phyloP scores from a whole-genome alignment of 352 stramenopile species.

The Globisporangium emineosum region DNA sequence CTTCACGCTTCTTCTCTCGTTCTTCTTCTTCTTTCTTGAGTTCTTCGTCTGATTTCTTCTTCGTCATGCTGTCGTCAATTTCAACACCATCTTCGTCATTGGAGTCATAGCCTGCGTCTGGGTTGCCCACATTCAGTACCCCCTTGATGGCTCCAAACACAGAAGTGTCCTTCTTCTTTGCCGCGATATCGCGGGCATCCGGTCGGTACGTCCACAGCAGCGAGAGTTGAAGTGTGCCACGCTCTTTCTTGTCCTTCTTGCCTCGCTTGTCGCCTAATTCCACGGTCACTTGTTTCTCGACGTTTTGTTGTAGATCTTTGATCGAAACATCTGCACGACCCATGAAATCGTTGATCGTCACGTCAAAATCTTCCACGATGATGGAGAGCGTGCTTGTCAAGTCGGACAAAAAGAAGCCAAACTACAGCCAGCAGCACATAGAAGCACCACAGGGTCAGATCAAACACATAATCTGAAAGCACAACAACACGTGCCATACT shows the following conservation, averaged over 20 bases:
- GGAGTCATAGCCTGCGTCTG: slow-evolving; percentile 73
- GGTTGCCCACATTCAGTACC: slow-evolving; percentile 42
- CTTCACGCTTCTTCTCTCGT: slow-evolving; percentile 65
- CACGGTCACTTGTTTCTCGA: slow-evolving; percentile 53
- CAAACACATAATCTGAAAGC: background rate
- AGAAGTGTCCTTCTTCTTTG: slow-evolving; percentile 70
- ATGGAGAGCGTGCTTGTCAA: slow-evolving; percentile 50
- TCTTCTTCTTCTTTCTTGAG: slow-evolving; percentile 71
- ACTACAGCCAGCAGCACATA: slow-evolving; percentile 20
- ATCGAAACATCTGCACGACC: slow-evolving; percentile 56
- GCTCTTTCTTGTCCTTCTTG: slow-evolving; percentile 66
- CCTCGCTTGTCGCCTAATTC: slow-evolving; percentile 58
- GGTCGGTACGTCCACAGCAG: slow-evolving; percentile 58
- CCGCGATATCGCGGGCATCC: slow-evolving; percentile 50
- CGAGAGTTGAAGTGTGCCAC: slow-evolving; percentile 47
- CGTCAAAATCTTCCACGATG: slow-evolving; percentile 71
- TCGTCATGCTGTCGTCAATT: slow-evolving; percentile 38
- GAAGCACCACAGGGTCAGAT: slow-evolving; percentile 1
- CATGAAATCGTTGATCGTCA: slow-evolving; percentile 83
- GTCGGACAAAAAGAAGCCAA: slow-evolving; percentile 64
- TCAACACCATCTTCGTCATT: slow-evolving; percentile 69
- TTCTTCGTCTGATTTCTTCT: slow-evolving; percentile 67
- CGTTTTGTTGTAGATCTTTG: slow-evolving; percentile 47
- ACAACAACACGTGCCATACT: background rate
- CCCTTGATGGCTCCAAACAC: slow-evolving; percentile 43